Base-by-base conservation (phyloP, 2,329 filamentous ascomycete genomes). In the Sclerotinia subarctica region DNA sequence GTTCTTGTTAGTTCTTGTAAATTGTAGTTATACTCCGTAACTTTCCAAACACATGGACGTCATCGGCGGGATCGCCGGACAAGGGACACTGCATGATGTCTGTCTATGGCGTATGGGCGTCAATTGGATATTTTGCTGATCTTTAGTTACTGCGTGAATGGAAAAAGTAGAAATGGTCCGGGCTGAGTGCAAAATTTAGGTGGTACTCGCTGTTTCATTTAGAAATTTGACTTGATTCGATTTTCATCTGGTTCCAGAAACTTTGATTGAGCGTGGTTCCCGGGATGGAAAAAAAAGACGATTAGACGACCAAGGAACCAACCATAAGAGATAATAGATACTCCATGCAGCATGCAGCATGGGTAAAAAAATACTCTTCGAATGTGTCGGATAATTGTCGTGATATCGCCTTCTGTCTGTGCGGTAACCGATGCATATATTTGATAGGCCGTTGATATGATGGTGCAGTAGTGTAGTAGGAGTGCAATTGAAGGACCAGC, bases 401-500 rank as follows among this genome's bases (percentile, higher is more conserved):
- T 24, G 15, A 51, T 38, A 57, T 35, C 44, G 15, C 21, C 44
- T 38, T 35, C 44, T 24, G 44, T 24, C 3, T 35, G 32, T 51
- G 35, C 21, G n/a, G 32, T 49, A 51, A 51, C n/a, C 8, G 32
- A 17, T 17, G 46, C 46, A 26, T 51, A 63, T 42, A 5, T 24
- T 21, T 21, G 19, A 7, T 38, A 10, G 32, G 17, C 35, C 46
- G 44, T 15, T 63, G 59, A 17, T 63, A 38, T 65, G 38, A 58
- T 32, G 52, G 29, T 62, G 49, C 29, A 51, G 29, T 51, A 24
- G 58, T 29, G 21, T 51, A 19, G 58, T 29, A 58, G 38, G 52
- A 58, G 26, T 58, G 26, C 17, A 51, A 51, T 38, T n/a, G n/a
- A 62, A 62, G 58, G 58, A 29, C 44, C 44, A 62, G 29, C 51